Percentiles rank a stretch among this genome's conserved stretches.
phyloP scores from a whole-genome alignment of 2,329 filamentous ascomycete species.

The Leptographium radiaticola region DNA sequence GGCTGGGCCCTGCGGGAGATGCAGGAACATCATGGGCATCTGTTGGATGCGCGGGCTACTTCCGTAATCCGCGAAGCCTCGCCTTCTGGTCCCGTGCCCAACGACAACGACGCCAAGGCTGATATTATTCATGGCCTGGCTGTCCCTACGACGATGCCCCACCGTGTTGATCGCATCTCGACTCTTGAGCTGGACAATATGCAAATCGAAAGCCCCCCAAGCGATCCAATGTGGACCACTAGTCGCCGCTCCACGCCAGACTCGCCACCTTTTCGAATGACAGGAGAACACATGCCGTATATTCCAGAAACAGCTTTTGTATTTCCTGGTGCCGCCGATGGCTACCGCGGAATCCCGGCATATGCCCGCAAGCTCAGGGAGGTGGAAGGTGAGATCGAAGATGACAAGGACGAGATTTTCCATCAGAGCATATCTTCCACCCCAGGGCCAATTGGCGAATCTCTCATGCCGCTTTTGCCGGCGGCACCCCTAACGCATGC shows the following conservation, averaged over 20 bases:
- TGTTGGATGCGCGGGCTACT: conserved; percentile 30
- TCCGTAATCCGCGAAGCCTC: not conserved
- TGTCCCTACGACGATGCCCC: not conserved
- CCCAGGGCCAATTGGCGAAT: conserved; percentile 17
- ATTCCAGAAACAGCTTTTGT: conserved; percentile 17
- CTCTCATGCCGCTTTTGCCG: conserved; percentile 20
- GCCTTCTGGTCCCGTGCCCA: not conserved
- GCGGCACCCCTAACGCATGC: conserved; percentile 15
- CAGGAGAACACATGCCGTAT: conserved; percentile 19
- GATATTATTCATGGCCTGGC: not conserved
- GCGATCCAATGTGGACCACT: conserved; percentile 22
- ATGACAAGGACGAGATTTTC: conserved; percentile 10
- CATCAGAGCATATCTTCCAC: conserved; percentile 2
- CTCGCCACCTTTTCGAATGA: conserved; percentile 15
- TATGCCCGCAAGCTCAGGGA: conserved; percentile 9
- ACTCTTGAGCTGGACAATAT: conserved; percentile 20
- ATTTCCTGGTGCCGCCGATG: not conserved
- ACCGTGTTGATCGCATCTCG: conserved; percentile 21
- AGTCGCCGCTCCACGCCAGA: conserved; percentile 11
- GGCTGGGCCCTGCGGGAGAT: conserved; percentile 70
- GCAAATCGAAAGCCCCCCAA: conserved; percentile 22
- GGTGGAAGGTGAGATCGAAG: conserved; percentile 10
- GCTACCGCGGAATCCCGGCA: conserved; percentile 7
- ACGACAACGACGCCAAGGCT: not conserved
- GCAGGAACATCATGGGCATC: conserved; percentile 60